A percentile compares a stretch with the other conserved stretches of the same genome.
These are phyloP conservation scores for Carpinus fangiana DNA, from an alignment of 306 rosid genomes.

Conservation along the genomic window DNA sequence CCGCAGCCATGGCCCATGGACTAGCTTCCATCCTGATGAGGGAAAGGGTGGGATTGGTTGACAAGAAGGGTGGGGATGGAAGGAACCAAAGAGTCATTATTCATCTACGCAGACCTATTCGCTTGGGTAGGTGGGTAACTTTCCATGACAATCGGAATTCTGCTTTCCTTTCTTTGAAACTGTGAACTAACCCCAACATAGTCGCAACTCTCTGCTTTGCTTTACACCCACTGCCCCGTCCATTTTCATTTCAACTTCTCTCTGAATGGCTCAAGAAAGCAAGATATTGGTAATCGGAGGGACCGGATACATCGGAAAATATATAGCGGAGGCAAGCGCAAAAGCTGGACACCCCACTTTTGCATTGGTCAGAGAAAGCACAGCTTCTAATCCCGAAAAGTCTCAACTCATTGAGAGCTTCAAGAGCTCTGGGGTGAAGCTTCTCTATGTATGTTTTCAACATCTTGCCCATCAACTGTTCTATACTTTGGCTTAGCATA, in stretches of 20 bases:
- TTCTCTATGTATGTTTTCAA: slow-evolving; percentile 23
- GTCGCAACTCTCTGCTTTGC: too few species aligned
- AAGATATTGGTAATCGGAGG: slow-evolving; percentile 44
- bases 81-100: too few species aligned
- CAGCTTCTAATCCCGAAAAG: not conserved
- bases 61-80: too few species aligned
- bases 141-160: too few species aligned
- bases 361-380: slow-evolving; percentile 30
- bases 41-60: too few species aligned
- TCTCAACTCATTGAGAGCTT: slow-evolving; percentile 35
- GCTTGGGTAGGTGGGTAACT: too few species aligned
- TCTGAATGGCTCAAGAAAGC: slow-evolving; percentile 12
- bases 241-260: too few species aligned
- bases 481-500: not conserved
- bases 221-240: too few species aligned
- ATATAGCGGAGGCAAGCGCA: slow-evolving; percentile 36
- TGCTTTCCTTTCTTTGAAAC: too few species aligned
- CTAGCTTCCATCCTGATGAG: too few species aligned
- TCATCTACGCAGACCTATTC: too few species aligned
- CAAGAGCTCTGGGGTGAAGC: slow-evolving; percentile 30
- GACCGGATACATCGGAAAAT: slow-evolving; percentile 43
- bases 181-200: not conserved
- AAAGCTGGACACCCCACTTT: slow-evolving; percentile 44
- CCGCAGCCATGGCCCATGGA: too few species aligned
- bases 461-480: not conserved